Percentiles rank a stretch among this genome's conserved stretches.
Conservation (phyloP, 805 yeast genomes). For the Candida coquimbonensis region DNA sequence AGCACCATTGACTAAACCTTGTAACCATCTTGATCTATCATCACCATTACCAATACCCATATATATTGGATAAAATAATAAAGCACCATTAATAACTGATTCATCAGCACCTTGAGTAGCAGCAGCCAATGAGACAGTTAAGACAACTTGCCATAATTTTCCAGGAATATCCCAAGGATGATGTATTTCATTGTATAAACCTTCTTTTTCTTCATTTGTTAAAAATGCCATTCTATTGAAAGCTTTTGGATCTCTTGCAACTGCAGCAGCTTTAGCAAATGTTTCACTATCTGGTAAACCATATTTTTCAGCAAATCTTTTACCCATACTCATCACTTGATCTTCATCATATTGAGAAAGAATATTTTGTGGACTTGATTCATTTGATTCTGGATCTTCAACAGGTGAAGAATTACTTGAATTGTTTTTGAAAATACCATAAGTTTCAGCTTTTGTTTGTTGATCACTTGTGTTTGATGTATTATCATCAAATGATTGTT, state of each 20-base stretch:
- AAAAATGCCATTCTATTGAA: slow-evolving; percentile 53
- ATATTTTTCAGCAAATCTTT: slow-evolving; percentile 53
- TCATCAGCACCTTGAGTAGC: slow-evolving; percentile 81
- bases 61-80: slow-evolving; percentile 48
- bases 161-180: slow-evolving; percentile 38
- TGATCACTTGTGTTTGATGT: too few relatives aligned
- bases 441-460: neutral
- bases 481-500: neutral
- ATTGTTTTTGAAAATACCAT: neutral
- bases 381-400: slow-evolving; percentile 4
- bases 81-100: slow-evolving; percentile 68
- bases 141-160: slow-evolving; percentile 47
- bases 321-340: slow-evolving; percentile 64
- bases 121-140: slow-evolving; percentile 70
- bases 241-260: slow-evolving; percentile 54
- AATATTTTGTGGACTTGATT: slow-evolving; percentile 29
- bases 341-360: slow-evolving; percentile 51
- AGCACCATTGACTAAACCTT: slow-evolving; percentile 61
- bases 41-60: slow-evolving; percentile 44
- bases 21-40: slow-evolving; percentile 45
- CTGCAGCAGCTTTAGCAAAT: slow-evolving; percentile 59
- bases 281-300: slow-evolving; percentile 41
- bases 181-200: slow-evolving; percentile 38
- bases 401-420: neutral
- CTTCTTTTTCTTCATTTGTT: slow-evolving; percentile 46